Percentiles rank a stretch among this genome's conserved stretches.
These are phyloP conservation scores for Cicer cuneatum DNA, from an alignment of 306 rosid genomes.

Conservation along the genomic window DNA sequence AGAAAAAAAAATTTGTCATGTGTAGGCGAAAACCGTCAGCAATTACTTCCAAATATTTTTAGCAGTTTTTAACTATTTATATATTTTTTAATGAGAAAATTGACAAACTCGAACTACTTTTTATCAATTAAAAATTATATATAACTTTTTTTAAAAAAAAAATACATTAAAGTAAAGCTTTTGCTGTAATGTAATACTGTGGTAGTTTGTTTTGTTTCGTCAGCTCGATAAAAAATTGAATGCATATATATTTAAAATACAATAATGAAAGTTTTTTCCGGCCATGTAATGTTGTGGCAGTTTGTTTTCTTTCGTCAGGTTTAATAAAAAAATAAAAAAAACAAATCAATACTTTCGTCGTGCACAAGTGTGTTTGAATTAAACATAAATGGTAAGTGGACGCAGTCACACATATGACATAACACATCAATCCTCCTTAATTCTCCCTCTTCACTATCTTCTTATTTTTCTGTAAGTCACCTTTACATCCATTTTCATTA, in stretches of 20 bases:
- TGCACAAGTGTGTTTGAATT: background rate
- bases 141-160: no score
- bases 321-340: background rate
- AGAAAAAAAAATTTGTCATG: no score
- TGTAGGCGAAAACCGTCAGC: no score
- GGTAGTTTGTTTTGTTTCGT: no score
- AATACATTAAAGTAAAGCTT: no score
- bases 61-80: no score
- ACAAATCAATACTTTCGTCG: background rate
- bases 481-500: conserved; percentile 2
- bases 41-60: no score
- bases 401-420: background rate
- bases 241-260: background rate
- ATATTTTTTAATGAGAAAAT: no score
- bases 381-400: background rate
- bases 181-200: no score
- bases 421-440: background rate
- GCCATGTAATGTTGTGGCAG: background rate
- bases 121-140: no score
- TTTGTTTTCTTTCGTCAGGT: background rate
- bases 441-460: background rate
- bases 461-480: conserved; percentile 39
- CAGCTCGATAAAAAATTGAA: no score
- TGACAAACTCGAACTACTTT: no score
- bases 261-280: background rate